Conservation (phyloP, 1,284 basidiomycete genomes). For the Leccinum ponderosum region DNA sequence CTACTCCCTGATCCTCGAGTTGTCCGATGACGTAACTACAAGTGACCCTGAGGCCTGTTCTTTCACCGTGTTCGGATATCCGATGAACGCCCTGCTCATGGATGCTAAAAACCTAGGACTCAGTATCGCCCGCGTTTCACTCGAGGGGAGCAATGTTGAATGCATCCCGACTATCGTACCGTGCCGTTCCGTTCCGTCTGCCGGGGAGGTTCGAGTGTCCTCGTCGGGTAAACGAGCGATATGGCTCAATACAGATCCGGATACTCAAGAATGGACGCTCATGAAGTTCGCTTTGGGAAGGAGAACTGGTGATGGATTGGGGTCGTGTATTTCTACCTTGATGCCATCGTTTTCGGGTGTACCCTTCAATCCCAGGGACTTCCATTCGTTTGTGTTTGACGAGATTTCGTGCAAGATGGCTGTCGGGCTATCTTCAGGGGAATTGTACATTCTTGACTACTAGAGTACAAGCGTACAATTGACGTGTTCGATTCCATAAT, state of each 20-base stretch:
- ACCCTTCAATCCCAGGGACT: slow-evolving; percentile 21
- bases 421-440: slow-evolving; percentile 20
- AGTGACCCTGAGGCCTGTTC: slow-evolving; percentile 6
- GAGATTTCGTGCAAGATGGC: slow-evolving; percentile 27
- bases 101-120: slow-evolving; percentile 3
- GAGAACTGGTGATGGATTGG: background rate
- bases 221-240: slow-evolving; percentile 25
- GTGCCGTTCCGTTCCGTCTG: slow-evolving; percentile 11
- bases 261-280: slow-evolving; percentile 16
- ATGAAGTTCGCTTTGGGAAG: slow-evolving; percentile 21
- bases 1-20: slow-evolving; percentile 5
- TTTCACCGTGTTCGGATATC: slow-evolving; percentile 20
- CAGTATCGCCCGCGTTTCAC: slow-evolving; percentile 13
- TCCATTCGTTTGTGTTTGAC: slow-evolving; percentile 27
- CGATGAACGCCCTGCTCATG: background rate
- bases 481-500: background rate
- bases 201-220: slow-evolving; percentile 21
- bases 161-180: slow-evolving; percentile 5
- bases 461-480: background rate
- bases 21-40: slow-evolving; percentile 17
- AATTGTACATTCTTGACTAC: slow-evolving; percentile 25
- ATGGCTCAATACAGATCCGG: slow-evolving; percentile 18
- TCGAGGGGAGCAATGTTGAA: slow-evolving; percentile 13
- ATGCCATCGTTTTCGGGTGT: slow-evolving; percentile 27
- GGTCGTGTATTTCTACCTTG: slow-evolving; percentile 17